Base-by-base conservation (phyloP, 805 yeast species). In the Yamadazyma sp. region DNA sequence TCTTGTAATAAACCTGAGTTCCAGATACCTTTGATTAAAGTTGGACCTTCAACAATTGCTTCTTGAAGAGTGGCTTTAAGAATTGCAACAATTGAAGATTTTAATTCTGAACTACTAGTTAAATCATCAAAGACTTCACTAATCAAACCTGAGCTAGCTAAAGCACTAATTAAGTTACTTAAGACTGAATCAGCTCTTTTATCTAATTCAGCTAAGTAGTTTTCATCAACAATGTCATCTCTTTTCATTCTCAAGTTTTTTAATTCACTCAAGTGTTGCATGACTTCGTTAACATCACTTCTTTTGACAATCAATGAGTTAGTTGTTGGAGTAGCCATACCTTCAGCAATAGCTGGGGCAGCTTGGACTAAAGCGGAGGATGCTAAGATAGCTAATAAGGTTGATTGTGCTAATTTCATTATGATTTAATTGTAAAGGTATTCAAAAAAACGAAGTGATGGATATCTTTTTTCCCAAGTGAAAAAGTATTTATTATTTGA, bases 331-430 rank as follows among this genome's bases (percentile, higher is more conserved):
- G 32, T 26, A 11, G 23, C 7, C 13, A 12, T 10, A 11, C 21
- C 28, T 14, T 22, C 28, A 14, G 30, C 38, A 31, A 49, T 39
- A 33, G 52, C 33, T 45, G 61, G 62, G 20, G 69, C 66, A 36
- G 71, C 66, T 31, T 50, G 44, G 22, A 60, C 70, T 30, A 58
- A 44, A 20, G 68, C 53, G 24, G 62, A 40, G 23, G 71, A 30
- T 36, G 67, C 69, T 48, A 64, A 56, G 42, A 66, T 49, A 37
- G 71, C 69, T 42, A 64, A 49, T 34, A 59, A 51, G 31, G 72
- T 56, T 30, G 71, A 49, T 29, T 63, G 53, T 24, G 71, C 50
- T 27, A 66, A 59, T 56, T 65, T 67, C 73, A 67, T 67, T 48
- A 20, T 17, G 20, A 33, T 17, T 21, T 15, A 20, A 7, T n/a